These are phyloP conservation scores for Naganishia antarctica DNA, from an alignment of 768 basidiomycete genomes.

Conservation along the genomic window DNA sequence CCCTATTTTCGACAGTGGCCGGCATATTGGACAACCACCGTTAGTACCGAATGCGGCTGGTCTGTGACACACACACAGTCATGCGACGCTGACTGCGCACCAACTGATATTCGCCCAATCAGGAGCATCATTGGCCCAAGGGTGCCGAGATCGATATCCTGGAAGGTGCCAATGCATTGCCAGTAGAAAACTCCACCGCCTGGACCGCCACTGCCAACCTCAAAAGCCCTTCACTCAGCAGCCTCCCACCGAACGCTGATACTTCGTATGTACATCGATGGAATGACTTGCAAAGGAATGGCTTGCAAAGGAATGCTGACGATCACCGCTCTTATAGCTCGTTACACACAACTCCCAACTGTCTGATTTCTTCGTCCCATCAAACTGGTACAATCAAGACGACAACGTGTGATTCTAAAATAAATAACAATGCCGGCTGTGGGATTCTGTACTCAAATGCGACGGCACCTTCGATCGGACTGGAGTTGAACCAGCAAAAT, in stretches of 20 bases:
- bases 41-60: conserved; percentile 21
- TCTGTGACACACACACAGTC: too few relatives aligned
- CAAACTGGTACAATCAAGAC: conserved; percentile 36
- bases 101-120: background rate
- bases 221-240: conserved; percentile 17
- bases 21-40: conserved; percentile 47
- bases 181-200: conserved; percentile 33
- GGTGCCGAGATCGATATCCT: conserved; percentile 49
- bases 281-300: too few relatives aligned
- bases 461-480: conserved; percentile 34
- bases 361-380: conserved; percentile 27
- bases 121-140: conserved; percentile 39
- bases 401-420: conserved; percentile 38
- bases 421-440: conserved; percentile 62
- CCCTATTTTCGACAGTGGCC: conserved; percentile 38
- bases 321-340: conserved; percentile 27
- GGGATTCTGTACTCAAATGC: conserved; percentile 52
- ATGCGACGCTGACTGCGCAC: too few relatives aligned
- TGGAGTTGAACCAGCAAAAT: conserved; percentile 43
- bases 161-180: conserved; percentile 46
- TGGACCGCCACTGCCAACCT: conserved; percentile 34
- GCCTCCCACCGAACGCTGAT: conserved; percentile 16
- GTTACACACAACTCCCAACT: conserved; percentile 37
- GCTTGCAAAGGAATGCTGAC: too few relatives aligned
- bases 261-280: conserved; percentile 1